Percentiles rank a stretch among this genome's conserved stretches.
These are phyloP conservation scores for Aschersonia sp. DNA, from an alignment of 2,329 filamentous ascomycete species.

Conservation along the genomic window DNA sequence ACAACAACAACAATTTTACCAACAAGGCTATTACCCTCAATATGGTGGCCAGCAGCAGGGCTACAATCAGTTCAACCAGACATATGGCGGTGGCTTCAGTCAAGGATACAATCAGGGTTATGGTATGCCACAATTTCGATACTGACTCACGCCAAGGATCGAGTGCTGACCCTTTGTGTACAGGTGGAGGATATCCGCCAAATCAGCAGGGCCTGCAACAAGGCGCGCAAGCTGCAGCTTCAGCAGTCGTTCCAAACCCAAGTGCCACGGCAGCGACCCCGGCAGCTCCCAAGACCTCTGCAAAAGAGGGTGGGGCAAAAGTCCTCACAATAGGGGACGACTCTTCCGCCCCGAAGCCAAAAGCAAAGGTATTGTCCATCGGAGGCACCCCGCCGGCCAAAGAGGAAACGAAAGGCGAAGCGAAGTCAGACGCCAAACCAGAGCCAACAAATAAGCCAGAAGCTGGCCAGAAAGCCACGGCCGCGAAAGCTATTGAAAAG, in stretches of 20 bases:
- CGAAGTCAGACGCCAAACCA: constrained; percentile 35
- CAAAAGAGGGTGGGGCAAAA: constrained; percentile 44
- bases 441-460: constrained; percentile 38
- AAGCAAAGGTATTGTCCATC: constrained; percentile 31
- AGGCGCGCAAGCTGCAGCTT: constrained; percentile 13
- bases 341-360: constrained; percentile 38
- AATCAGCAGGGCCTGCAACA: constrained; percentile 33
- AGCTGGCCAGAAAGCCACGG: constrained; percentile 70
- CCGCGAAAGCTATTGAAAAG: constrained; percentile 84
- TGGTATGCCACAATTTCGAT: constrained; percentile 13
- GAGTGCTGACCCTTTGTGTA: not conserved
- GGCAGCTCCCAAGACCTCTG: constrained; percentile 20
- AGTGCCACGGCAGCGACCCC: constrained; percentile 22
- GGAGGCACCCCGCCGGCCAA: constrained; percentile 19
- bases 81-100: constrained; percentile 35
- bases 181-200: constrained; percentile 38
- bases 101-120: constrained; percentile 34
- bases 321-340: constrained; percentile 54
- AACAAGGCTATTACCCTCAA: constrained; percentile 42
- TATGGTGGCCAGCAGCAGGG: constrained; percentile 31
- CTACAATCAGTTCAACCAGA: constrained; percentile 37
- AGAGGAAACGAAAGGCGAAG: constrained; percentile 21
- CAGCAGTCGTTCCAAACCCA: not conserved
- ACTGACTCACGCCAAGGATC: too few species aligned
- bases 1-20: constrained; percentile 33